phyloP scores from a whole-genome alignment of 2,329 filamentous ascomycete genomes.

The Talaromyces sp. region DNA sequence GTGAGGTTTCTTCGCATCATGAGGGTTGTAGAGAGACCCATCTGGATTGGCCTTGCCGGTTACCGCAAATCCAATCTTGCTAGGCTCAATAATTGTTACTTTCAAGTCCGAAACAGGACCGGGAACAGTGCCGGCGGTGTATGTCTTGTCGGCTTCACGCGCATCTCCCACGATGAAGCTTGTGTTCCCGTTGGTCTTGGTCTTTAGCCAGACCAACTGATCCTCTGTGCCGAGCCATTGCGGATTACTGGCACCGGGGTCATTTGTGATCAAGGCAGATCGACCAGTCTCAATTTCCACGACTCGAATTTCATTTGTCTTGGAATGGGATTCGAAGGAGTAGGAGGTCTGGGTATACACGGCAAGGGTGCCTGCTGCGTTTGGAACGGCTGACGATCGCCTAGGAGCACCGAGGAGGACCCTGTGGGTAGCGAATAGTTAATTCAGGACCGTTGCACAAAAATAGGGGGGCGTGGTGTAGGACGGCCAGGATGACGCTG shows the following conservation, averaged over 20 bases:
- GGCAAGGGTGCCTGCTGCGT: constrained; percentile 49
- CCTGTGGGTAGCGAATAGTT: constrained; percentile 27
- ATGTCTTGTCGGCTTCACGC: constrained; percentile 42
- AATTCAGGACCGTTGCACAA: background rate
- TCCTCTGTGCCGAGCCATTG: constrained; percentile 50
- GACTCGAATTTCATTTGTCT: constrained; percentile 50
- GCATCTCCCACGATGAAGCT: constrained; percentile 49
- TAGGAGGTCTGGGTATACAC: constrained; percentile 54
- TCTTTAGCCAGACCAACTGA: constrained; percentile 51
- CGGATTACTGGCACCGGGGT: constrained; percentile 48
- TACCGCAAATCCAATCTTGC: constrained; percentile 50
- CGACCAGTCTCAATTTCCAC: constrained; percentile 47
- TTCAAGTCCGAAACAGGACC: constrained; percentile 52
- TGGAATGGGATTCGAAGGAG: constrained; percentile 53
- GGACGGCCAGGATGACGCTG: too few species aligned
- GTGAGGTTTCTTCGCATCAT: constrained; percentile 50
- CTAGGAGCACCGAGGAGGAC: constrained; percentile 52
- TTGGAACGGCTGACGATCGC: constrained; percentile 49
- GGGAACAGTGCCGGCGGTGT: constrained; percentile 50
- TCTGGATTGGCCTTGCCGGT: constrained; percentile 52
- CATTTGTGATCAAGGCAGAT: constrained; percentile 47
- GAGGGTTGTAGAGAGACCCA: constrained; percentile 53
- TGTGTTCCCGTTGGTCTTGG: constrained; percentile 50
- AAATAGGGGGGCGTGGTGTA: background rate
- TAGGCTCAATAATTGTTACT: constrained; percentile 43